These are phyloP conservation scores for Passiflora organensis DNA, from an alignment of 345 rosid genomes.

Conservation along the genomic window DNA sequence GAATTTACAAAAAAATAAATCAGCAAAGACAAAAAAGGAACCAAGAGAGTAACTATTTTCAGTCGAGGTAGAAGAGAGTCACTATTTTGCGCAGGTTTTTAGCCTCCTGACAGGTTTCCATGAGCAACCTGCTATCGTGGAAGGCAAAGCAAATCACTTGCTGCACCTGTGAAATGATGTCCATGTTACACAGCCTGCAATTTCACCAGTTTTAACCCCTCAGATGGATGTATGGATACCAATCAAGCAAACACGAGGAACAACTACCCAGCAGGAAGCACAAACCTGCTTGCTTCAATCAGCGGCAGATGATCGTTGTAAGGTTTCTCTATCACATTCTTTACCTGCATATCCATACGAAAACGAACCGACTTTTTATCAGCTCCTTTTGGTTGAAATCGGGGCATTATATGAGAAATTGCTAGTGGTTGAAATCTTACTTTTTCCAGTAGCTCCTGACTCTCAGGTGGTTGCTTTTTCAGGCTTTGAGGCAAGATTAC, in stretches of 20 bases:
- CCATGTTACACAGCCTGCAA: constrained; percentile 91
- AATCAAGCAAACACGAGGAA: too few relatives aligned
- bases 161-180: constrained; percentile 91
- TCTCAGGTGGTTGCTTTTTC: constrained; percentile 92
- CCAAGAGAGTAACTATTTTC: constrained; percentile 22
- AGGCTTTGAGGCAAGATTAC: constrained; percentile 90
- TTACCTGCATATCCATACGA: constrained; percentile 53
- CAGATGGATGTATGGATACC: too few relatives aligned
- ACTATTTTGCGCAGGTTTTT: constrained; percentile 84
- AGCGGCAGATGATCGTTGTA: constrained; percentile 73
- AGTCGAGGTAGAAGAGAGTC: constrained; percentile 89
- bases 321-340: constrained; percentile 79
- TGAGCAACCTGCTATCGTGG: constrained; percentile 84
- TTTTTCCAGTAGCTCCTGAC: constrained; percentile 84
- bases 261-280: too few relatives aligned
- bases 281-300: constrained; percentile 80
- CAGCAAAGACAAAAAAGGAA: not conserved
- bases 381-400: too few relatives aligned
- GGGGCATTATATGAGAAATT: not conserved
- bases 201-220: too few relatives aligned
- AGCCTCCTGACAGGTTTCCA: constrained; percentile 98
- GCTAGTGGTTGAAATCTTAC: constrained; percentile 30
- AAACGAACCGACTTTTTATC: too few relatives aligned
- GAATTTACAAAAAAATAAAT: constrained; percentile 25
- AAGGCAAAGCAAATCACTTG: constrained; percentile 98